Base-by-base conservation (phyloP, 1,139 yeast species). In the Blastobotrys arbuscula region DNA sequence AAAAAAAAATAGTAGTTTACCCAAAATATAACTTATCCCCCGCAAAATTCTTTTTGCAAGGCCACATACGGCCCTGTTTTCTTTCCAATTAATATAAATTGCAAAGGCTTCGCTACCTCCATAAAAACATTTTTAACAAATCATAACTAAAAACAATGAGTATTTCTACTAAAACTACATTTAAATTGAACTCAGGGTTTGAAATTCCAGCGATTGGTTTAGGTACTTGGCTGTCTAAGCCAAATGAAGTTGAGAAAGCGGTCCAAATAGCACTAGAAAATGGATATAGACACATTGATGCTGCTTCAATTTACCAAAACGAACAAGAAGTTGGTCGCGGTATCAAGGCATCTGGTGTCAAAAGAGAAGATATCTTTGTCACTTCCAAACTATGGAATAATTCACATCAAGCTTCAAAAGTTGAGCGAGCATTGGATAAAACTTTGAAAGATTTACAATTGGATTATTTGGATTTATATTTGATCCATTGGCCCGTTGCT, bases 371-470 rank as follows among this genome's bases (percentile, higher is more conserved):
- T 42, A 68, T 87, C 55, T 80, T 81, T 65, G 72, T 86, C 57
- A 84, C 85, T 43, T 83, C 95, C 50, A 87, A 87, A 70, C 73
- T 84, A 59, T 85, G 94, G 92, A 74, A 75, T 13, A 69, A 70
- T 34, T 78, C 89, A 9, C 76, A 75, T 55, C 56, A 58, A 31
- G 85, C 84, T 8, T 77, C 63, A 69, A 42, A 63, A 39, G 81
- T 81, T n/a, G 78, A 66, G 28, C 69, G 62, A 33, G 87, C 84
- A 0, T 66, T 84, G 44, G 76, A 78, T 31, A 68, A 64, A 33
- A 80, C 89, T 1, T 71, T 84, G 61, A 61, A 73, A 53, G 79
- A 79, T 59, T 70, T 84, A 56, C 44, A 38, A 1, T 62, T 81
- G 56, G 87, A 81, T 39, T 84, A 84, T 59, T 78, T 84, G 46